Percentiles rank a stretch among this genome's conserved stretches.
phyloP scores from a whole-genome alignment of 441 rosid genomes.

The Euphorbia schlechtendalii region DNA sequence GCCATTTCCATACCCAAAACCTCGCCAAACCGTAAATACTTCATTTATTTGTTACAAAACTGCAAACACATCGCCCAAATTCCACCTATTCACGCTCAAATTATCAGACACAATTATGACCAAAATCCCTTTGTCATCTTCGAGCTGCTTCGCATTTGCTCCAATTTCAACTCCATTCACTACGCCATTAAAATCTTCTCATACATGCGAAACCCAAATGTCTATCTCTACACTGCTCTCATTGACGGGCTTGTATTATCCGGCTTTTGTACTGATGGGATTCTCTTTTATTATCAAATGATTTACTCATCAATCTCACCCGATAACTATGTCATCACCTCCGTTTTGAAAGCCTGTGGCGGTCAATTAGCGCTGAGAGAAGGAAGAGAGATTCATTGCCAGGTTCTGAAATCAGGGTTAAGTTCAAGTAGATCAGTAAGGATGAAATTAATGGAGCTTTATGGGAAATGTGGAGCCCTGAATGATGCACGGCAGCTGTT shows the following conservation, averaged over 20 bases:
- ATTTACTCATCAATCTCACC: slow-evolving; percentile 31
- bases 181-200: slow-evolving; percentile 46
- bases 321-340: slow-evolving; percentile 42
- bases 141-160: slow-evolving; percentile 47
- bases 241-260: slow-evolving; percentile 38
- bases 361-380: slow-evolving; percentile 20
- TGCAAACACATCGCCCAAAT: slow-evolving; percentile 29
- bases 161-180: slow-evolving; percentile 31
- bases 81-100: slow-evolving; percentile 30
- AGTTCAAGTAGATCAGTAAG: slow-evolving; percentile 34
- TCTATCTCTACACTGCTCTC: slow-evolving; percentile 53
- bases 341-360: slow-evolving; percentile 48
- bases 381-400: slow-evolving; percentile 46
- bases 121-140: slow-evolving; percentile 50
- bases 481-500: slow-evolving; percentile 34
- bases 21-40: slow-evolving; percentile 13
- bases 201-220: slow-evolving; percentile 35
- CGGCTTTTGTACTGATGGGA: too few relatives aligned
- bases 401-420: slow-evolving; percentile 49
- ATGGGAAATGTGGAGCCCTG: slow-evolving; percentile 39
- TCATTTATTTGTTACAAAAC: slow-evolving; percentile 24
- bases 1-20: slow-evolving; percentile 1
- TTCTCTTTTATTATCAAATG: slow-evolving; percentile 40
- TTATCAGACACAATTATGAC: slow-evolving; percentile 35
- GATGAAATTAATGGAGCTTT: slow-evolving; percentile 37